Evolutionary conservation across 768 basidiomycete genomes (phyloP), one percentile per base, ranked within the genome.

Genomic region (Suillus occidentalis): DNA sequence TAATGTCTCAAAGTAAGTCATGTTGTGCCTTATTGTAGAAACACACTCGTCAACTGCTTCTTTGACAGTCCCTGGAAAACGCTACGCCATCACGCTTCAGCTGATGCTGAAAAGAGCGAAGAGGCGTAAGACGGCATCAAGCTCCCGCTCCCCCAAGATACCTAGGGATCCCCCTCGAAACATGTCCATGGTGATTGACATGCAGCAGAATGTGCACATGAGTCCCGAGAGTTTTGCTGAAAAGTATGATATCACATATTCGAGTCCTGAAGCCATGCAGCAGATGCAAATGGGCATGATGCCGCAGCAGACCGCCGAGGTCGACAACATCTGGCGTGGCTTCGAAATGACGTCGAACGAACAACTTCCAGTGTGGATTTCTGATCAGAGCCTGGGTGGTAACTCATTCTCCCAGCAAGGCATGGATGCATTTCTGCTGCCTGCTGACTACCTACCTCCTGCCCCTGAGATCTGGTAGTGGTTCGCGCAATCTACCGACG

Each of bases 71-170:
- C 95, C 95, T 28, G 96, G 94, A 14, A 94, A 94, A 72, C 88
- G 95, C 62, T 98, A 97, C 70, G 95, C 95, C 10, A 77, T 94
- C 43, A 96, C 94, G 6, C 81, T 98, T 22, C 91, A 94, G 68
- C 79, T 96, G 49, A 97, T 97, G 90, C 75, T 97, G 61, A 94
- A 94, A 77, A 82, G 89, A 64, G 85, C 86, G 40, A 84, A 85
- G 75, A 89, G 86, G 65, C 84, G 90, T 64, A 86, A 78, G 61
- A 70, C 81, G 1, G 76, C 81, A 14, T 87, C 88, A 39, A 74
- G 78, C 20, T 84, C 89, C 16, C 85, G 84, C 20, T 91, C 90
- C 20, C 89, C 89, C 1, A 84, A 85, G 67, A 72, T 83, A 16
- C 68, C 84, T 7, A 85, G 88, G 47, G 89, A 88, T 52, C 71